Conservation (phyloP, 129 eudicot species). For the Flaveria brownii region DNA sequence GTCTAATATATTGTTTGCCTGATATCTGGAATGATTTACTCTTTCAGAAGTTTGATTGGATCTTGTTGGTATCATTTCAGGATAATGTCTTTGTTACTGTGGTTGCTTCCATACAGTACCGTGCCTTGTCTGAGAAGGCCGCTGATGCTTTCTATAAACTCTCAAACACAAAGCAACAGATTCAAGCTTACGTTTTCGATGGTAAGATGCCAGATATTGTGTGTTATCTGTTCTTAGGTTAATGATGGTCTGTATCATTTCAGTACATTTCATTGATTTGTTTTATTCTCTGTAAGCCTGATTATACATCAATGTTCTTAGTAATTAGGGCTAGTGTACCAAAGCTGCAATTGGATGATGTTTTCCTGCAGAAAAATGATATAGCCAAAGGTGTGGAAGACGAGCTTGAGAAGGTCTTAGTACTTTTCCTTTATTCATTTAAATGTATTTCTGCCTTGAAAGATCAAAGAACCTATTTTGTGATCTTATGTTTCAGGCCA, state of each 20-base stretch:
- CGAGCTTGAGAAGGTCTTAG: conserved; percentile 61
- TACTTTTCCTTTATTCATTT: background rate
- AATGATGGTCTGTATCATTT: background rate
- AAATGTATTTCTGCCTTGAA: background rate
- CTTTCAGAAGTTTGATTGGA: background rate
- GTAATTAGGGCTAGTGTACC: conserved; percentile 77
- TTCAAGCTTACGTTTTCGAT: conserved; percentile 82
- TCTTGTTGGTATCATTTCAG: conserved; percentile 40
- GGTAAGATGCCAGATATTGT: conserved; percentile 42
- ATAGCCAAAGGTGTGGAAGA: conserved; percentile 65
- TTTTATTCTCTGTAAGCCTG: background rate
- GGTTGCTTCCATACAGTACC: conserved; percentile 78
- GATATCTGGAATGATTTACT: background rate
- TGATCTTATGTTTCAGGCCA: conserved; percentile 46
- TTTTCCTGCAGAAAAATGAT: conserved; percentile 60
- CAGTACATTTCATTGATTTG: background rate
- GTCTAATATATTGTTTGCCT: background rate
- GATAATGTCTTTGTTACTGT: conserved; percentile 78
- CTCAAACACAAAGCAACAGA: conserved; percentile 60
- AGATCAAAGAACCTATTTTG: background rate
- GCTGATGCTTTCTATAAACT: conserved; percentile 81
- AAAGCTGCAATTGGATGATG: conserved; percentile 53
- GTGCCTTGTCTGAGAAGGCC: conserved; percentile 71
- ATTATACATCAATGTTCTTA: conserved; percentile 30
- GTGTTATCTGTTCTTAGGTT: conserved; percentile 12